phyloP scores from a whole-genome alignment of 768 basidiomycete species.

The Clitopilus passeckerianus region DNA sequence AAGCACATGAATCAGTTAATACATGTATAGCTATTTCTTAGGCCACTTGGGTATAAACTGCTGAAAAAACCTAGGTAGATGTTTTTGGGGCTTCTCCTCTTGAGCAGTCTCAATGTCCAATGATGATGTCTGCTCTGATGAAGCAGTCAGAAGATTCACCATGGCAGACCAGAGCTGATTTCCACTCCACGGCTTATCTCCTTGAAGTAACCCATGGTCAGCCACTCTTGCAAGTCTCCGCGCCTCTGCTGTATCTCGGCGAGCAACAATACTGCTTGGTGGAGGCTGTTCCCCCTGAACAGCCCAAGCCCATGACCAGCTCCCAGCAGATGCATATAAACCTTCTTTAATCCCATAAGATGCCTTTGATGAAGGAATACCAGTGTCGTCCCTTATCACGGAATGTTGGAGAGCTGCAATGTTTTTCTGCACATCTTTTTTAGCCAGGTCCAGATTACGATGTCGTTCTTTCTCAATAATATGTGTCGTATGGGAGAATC shows the following conservation, averaged over 20 bases:
- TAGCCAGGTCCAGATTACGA: conserved; percentile 59
- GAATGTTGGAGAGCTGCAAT: conserved; percentile 42
- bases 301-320: conserved; percentile 85
- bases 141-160: conserved; percentile 54
- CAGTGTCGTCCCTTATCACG: conserved; percentile 20
- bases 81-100: no score
- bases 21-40: no score
- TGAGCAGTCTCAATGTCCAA: not conserved
- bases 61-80: no score
- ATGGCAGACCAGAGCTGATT: conserved; percentile 73
- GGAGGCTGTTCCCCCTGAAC: conserved; percentile 82
- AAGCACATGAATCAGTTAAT: no score
- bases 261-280: conserved; percentile 86
- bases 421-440: conserved; percentile 54
- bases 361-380: conserved; percentile 10
- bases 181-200: conserved; percentile 51
- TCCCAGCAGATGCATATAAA: conserved; percentile 39
- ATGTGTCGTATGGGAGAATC: conserved; percentile 53
- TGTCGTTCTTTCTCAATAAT: conserved; percentile 63
- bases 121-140: not conserved
- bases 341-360: conserved; percentile 27
- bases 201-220: conserved; percentile 58
- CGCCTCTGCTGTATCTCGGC: conserved; percentile 83
- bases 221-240: conserved; percentile 67
- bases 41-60: no score